These are phyloP conservation scores for Gelatoporia subvermispora DNA, from an alignment of 768 basidiomycete genomes.

Conservation along the genomic window DNA sequence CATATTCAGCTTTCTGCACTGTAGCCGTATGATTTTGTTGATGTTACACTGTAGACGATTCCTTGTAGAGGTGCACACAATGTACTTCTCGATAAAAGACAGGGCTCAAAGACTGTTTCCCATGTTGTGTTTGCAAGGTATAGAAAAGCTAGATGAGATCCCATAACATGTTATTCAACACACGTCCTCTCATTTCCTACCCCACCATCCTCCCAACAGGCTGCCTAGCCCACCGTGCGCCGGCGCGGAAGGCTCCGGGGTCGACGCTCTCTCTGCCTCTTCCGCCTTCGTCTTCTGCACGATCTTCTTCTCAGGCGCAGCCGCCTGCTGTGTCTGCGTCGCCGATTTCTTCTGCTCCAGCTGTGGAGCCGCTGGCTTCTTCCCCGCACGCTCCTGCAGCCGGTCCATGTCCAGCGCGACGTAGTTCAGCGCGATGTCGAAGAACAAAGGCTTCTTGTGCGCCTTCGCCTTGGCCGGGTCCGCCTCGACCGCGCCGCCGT, in stretches of 20 bases:
- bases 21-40: too few species aligned
- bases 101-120: too few species aligned
- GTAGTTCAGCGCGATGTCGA: slow-evolving; percentile 92
- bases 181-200: slow-evolving; percentile 26
- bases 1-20: too few species aligned
- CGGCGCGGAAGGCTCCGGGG: slow-evolving; percentile 44
- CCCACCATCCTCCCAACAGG: slow-evolving; percentile 84
- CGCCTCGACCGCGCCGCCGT: slow-evolving; percentile 51
- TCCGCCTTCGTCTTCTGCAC: slow-evolving; percentile 51
- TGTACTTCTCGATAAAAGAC: too few species aligned
- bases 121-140: too few species aligned
- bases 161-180: too few species aligned
- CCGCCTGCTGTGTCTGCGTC: slow-evolving; percentile 10
- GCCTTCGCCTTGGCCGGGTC: slow-evolving; percentile 40
- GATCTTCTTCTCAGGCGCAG: slow-evolving; percentile 40
- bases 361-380: slow-evolving; percentile 29
- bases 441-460: slow-evolving; percentile 85
- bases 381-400: slow-evolving; percentile 67
- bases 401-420: slow-evolving; percentile 81
- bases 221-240: slow-evolving; percentile 54
- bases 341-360: slow-evolving; percentile 2
- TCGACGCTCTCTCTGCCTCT: slow-evolving; percentile 42
- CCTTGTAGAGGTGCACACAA: too few species aligned
- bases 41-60: too few species aligned
- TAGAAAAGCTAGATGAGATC: too few species aligned